Conservation (phyloP, 257 asterid genomes). For the Solanum medicagineum region DNA sequence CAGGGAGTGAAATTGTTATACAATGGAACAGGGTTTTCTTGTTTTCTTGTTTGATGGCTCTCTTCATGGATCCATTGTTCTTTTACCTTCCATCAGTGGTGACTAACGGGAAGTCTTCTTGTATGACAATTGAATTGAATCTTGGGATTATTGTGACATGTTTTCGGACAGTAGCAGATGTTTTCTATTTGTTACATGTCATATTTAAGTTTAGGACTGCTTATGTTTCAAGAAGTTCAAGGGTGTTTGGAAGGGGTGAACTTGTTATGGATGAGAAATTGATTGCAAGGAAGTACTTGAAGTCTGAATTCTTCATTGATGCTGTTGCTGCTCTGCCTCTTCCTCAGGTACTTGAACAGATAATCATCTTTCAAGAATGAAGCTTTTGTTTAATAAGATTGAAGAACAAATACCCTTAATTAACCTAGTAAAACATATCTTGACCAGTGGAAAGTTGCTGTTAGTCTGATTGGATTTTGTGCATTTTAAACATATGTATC, state of each 20-base stretch:
- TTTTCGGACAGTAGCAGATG: conserved; percentile 73
- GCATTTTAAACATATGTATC: not conserved
- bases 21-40: conserved; percentile 75
- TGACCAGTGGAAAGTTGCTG: not conserved
- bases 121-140: conserved; percentile 56
- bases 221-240: conserved; percentile 70
- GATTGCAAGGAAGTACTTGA: conserved; percentile 64
- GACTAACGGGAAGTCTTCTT: conserved; percentile 38
- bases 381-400: not conserved
- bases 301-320: conserved; percentile 59
- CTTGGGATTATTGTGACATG: conserved; percentile 61
- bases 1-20: conserved; percentile 61
- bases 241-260: conserved; percentile 90
- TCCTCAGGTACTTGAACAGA: conserved; percentile 54
- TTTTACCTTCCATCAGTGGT: conserved; percentile 65
- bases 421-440: not conserved
- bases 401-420: not conserved
- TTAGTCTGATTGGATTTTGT: not conserved
- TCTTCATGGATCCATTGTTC: conserved; percentile 76
- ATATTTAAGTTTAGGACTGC: conserved; percentile 65
- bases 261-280: conserved; percentile 58
- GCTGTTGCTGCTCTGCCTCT: conserved; percentile 74
- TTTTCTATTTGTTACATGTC: conserved; percentile 51
- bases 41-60: conserved; percentile 59
- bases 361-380: not conserved